Evolutionary conservation across 1,139 yeast species (phyloP), one percentile per base, ranked within the genome.

Genomic region (Kodamaea derodonti): DNA sequence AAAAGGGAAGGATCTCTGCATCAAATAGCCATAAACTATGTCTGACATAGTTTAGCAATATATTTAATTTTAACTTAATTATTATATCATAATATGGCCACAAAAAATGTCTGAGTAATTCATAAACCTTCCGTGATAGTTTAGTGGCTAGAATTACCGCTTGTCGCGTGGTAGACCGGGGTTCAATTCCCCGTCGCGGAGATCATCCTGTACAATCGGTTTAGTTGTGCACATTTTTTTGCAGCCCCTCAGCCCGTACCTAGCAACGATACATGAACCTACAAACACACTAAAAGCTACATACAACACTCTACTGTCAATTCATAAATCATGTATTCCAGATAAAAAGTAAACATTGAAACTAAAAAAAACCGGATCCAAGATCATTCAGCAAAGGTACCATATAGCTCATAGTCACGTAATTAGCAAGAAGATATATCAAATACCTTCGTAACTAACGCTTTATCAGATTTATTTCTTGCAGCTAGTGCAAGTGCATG

Each of bases 131-230:
- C 69, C 69, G 67, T 48, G 69, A 63, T 63, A 62, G 69, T 63
- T 62, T 63, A 63, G 68, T 62, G 69, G 69, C 67, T 62, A 63
- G 69, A 63, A 63, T 63, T 55, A 53, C 68, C 69, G 69, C 61
- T 63, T 64, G 69, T 63, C 73, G 72, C 78, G 74, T 67, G 78
- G 78, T 69, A 68, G 79, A 73, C 78, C 79, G 77, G 79, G 79
- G 79, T 73, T 73, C 79, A 69, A 73, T 73, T 73, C 79, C 79
- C 79, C 77, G 79, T 73, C 76, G 72, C 76, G 78, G 78, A 73
- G 79, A 49, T 43, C 39, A 10, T 22, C 20, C n/a, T 3, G 39
- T 37, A 37, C 39, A 34, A 36, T 25, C 22, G 22, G 22, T 18
- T 18, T 9, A 18, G 22, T 27, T 24, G 22, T 18, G 22, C 22